These are phyloP conservation scores for Nakataea oryzae DNA, from an alignment of 2,329 filamentous ascomycete species.

Conservation along the genomic window DNA sequence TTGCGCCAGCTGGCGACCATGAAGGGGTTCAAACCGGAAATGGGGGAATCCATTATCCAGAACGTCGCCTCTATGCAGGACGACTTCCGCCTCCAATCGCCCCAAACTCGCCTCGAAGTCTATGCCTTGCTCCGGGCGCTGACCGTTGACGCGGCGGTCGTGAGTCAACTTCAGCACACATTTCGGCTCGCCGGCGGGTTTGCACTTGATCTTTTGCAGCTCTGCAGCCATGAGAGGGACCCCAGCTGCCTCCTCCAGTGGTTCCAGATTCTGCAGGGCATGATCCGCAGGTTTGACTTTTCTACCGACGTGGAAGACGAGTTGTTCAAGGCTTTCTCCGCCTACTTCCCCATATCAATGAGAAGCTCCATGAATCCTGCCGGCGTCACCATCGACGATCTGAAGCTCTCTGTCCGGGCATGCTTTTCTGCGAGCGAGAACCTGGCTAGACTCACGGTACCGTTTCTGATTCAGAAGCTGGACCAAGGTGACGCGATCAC, in stretches of 20 bases:
- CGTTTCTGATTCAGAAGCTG: conserved; percentile 45
- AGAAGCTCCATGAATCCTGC: conserved; percentile 36
- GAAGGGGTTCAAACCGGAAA: conserved; percentile 38
- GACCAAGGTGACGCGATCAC: conserved; percentile 49
- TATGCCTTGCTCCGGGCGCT: conserved; percentile 37
- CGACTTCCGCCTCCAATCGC: conserved; percentile 43
- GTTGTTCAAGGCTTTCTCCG: conserved; percentile 44
- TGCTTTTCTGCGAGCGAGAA: conserved; percentile 42
- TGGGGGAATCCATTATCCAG: conserved; percentile 36
- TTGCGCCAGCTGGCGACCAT: conserved; percentile 37
- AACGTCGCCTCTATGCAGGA: conserved; percentile 40
- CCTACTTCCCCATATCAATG: conserved; percentile 51
- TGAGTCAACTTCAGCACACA: conserved; percentile 30
- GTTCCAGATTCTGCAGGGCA: conserved; percentile 36
- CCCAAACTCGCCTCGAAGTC: conserved; percentile 39
- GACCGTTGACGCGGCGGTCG: conserved; percentile 29
- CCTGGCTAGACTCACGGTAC: conserved; percentile 34
- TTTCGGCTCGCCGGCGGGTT: conserved; percentile 34
- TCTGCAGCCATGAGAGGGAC: conserved; percentile 45
- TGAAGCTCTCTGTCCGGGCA: conserved; percentile 40
- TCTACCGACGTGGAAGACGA: conserved; percentile 35
- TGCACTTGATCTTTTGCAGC: conserved; percentile 35
- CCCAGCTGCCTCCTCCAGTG: conserved; percentile 45
- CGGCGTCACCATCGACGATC: conserved; percentile 43
- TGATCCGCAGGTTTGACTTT: conserved; percentile 17